Evolutionary conservation across 208 protist genomes (phyloP), one percentile per base, ranked within the genome.

Genomic region (Leishmania turanica): DNA sequence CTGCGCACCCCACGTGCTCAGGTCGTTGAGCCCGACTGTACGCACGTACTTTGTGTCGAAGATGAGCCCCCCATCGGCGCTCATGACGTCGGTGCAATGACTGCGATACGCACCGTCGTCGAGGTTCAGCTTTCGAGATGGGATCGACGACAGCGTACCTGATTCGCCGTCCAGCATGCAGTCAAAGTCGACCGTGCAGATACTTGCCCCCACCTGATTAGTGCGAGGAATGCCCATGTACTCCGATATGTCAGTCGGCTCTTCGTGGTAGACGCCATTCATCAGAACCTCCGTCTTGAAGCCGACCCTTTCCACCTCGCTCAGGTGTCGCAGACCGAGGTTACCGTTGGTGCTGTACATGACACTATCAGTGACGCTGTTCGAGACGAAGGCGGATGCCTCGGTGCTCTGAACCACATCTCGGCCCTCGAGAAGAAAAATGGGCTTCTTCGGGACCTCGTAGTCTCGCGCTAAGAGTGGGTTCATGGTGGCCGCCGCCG

Each of bases 271-370:
- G 6, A 95, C 88, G 3, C 92, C 92, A 76, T 96, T 96, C 84
- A 97, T 75, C 40, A 96, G 88, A 65, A 96, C 91, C 78, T 86
- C 87, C 54, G 90, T 96, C 76, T 88, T 73, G 82, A 93, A 92
- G 37, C 86, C 84, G 31, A 92, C 86, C n/a, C 91, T 95, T 75
- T 98, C 93, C 24, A 87, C 79, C 79, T 98, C 91, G 75, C 89
- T 93, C 34, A 87, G 86, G 77, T 96, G 93, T 1, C 92, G 91
- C 68, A 97, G 86, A 37, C 93, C 95, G 27, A 98, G 62, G 83
- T 89, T 89, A 34, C 95, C 95, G 81, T 98, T 98, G 0, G 93
- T 96, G 83, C 91, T 90, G 87, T 93, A 96, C 90, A 98, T 94
- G 75, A 98, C 84, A 53, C 87, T 95, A 77, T 98, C 95, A 17